phyloP scores from a whole-genome alignment of 192 early-diverging fungal genomes.

The Gaertneriomyces semiglobifer region DNA sequence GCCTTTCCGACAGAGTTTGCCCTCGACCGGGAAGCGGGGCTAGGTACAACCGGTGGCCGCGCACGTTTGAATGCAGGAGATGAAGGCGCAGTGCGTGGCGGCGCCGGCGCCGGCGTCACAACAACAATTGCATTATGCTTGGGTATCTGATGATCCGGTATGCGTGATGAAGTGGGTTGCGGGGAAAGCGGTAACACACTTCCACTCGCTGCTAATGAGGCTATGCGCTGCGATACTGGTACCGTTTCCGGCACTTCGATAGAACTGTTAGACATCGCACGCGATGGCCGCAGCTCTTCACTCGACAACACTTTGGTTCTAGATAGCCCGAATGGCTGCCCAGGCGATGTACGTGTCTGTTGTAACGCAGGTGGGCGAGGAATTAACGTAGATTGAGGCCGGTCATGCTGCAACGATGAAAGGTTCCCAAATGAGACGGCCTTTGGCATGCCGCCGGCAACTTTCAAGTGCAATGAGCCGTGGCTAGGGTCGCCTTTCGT shows the following conservation, averaged over 20 bases:
- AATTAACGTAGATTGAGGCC: no score
- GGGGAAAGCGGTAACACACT: neutral
- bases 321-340: neutral
- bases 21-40: constrained; percentile 1
- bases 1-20: no score
- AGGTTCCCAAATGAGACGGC: neutral
- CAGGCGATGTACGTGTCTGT: neutral
- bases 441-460: neutral
- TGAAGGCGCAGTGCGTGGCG: constrained; percentile 11
- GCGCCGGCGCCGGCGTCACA: constrained; percentile 5
- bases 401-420: neutral
- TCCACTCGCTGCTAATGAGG: constrained; percentile 6
- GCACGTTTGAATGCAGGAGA: constrained; percentile 29
- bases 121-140: neutral
- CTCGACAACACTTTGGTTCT: neutral
- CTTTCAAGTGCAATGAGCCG: no score
- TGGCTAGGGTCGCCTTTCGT: no score
- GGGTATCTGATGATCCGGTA: no score
- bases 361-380: neutral
- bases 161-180: neutral
- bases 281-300: neutral
- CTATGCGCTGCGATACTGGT: constrained; percentile 12
- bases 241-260: constrained; percentile 14
- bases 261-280: neutral
- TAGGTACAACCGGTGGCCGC: constrained; percentile 14